A percentile compares a stretch with the other conserved stretches of the same genome.
These are phyloP conservation scores for Picochlorum sp. DNA, from an alignment of 139 green algal genomes.

Conservation along the genomic window DNA sequence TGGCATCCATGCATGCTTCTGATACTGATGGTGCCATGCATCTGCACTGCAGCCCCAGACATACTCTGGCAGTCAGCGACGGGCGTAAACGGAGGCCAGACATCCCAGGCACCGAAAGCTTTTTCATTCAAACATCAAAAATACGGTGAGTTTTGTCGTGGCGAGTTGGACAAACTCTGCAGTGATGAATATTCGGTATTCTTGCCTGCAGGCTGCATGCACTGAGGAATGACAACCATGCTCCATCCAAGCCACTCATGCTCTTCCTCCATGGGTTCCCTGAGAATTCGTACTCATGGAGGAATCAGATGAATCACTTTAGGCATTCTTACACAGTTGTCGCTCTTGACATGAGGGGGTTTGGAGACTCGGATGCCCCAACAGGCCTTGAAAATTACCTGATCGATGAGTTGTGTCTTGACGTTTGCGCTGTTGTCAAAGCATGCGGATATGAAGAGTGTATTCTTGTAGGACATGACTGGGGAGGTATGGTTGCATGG, in stretches of 20 bases:
- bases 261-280: slow-evolving; percentile 61
- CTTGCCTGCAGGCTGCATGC: too few species aligned
- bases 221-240: too few species aligned
- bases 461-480: slow-evolving; percentile 60
- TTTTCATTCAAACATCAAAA: too few species aligned
- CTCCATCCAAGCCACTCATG: slow-evolving; percentile 34
- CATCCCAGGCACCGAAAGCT: too few species aligned
- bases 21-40: too few species aligned
- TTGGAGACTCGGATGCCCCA: slow-evolving; percentile 38
- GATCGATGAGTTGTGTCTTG: slow-evolving; percentile 28
- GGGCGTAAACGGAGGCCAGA: too few species aligned
- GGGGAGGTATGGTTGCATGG: slow-evolving; percentile 43
- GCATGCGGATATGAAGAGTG: slow-evolving; percentile 41
- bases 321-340: slow-evolving; percentile 42
- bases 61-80: too few species aligned
- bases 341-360: slow-evolving; percentile 55
- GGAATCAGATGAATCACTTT: slow-evolving; percentile 26
- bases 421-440: slow-evolving; percentile 31
- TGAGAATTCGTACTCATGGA: slow-evolving; percentile 34
- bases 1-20: too few species aligned
- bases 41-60: too few species aligned
- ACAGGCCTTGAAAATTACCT: slow-evolving; percentile 25
- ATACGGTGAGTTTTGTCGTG: too few species aligned
- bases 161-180: neutral
- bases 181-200: neutral